These are phyloP conservation scores for Cocos nucifera DNA, from an alignment of 176 grass and related monocot species.

Conservation along the genomic window DNA sequence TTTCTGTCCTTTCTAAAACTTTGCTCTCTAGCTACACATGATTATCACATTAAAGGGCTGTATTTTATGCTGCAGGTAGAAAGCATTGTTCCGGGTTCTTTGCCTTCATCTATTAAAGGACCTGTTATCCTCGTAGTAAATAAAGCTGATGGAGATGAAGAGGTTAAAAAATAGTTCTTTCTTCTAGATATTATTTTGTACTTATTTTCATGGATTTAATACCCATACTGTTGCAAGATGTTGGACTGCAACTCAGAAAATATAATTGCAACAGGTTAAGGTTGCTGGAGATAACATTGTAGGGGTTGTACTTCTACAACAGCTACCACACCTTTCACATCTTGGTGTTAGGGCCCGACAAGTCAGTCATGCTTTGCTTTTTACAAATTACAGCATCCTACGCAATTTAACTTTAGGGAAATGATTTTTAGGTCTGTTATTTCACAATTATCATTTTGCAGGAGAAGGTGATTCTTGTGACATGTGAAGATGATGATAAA, in stretches of 20 bases:
- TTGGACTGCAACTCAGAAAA: neutral
- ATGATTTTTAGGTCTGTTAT: constrained; percentile 13
- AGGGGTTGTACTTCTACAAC: constrained; percentile 83
- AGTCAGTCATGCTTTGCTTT: constrained; percentile 33
- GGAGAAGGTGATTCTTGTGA: constrained; percentile 89
- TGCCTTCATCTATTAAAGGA: constrained; percentile 44
- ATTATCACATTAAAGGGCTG: no score
- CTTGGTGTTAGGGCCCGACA: constrained; percentile 96
- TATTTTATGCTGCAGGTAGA: constrained; percentile 53
- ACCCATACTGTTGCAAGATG: no score
- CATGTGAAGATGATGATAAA: constrained; percentile 78
- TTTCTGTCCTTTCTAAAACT: no score
- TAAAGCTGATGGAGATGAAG: constrained; percentile 97
- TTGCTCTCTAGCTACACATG: no score
- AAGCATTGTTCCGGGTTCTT: constrained; percentile 65
- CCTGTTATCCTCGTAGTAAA: constrained; percentile 73
- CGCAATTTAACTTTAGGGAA: constrained; percentile 15
- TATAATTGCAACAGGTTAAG: constrained; percentile 47
- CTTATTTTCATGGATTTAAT: no score
- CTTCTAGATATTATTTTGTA: no score
- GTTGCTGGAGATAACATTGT: constrained; percentile 87
- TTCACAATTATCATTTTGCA: constrained; percentile 20
- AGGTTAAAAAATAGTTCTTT: constrained; percentile 30
- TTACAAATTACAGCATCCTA: constrained; percentile 1
- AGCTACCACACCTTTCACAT: constrained; percentile 95